Evolutionary conservation across 805 yeast genomes (phyloP).

Genomic region (Candida bentonensis): DNA sequence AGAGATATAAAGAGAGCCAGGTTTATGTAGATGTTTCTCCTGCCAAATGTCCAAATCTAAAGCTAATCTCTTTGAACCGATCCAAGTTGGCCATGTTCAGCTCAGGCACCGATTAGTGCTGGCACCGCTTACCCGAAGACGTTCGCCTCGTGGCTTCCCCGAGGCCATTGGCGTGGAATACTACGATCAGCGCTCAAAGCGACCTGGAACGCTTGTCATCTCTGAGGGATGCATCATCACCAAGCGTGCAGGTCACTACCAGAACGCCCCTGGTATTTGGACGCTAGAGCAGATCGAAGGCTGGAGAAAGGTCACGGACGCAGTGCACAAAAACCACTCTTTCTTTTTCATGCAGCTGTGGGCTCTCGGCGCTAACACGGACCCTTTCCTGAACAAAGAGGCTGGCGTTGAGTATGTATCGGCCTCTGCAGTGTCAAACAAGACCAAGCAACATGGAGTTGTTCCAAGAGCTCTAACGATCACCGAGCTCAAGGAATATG

Average conservation of each 20-base stretch:
- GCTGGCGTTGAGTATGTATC: slow-evolving; percentile 26
- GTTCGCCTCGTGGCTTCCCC: not conserved
- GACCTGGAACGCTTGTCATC: slow-evolving; percentile 41
- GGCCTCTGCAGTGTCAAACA: slow-evolving; percentile 23
- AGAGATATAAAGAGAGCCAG: too few relatives aligned
- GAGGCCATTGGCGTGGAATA: not conserved
- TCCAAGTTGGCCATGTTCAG: not conserved
- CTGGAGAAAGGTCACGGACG: slow-evolving; percentile 28
- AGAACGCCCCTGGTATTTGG: slow-evolving; percentile 16
- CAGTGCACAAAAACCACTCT: slow-evolving; percentile 31
- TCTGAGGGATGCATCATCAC: slow-evolving; percentile 43
- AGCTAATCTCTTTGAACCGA: not conserved
- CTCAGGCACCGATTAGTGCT: not conserved
- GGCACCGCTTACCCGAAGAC: not conserved
- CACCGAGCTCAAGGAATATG: slow-evolving; percentile 28
- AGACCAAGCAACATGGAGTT: slow-evolving; percentile 1
- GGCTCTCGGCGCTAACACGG: slow-evolving; percentile 32
- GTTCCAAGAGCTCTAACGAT: slow-evolving; percentile 22
- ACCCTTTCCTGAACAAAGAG: slow-evolving; percentile 24
- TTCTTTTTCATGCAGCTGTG: slow-evolving; percentile 30
- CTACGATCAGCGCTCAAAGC: not conserved
- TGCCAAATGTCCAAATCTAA: too few relatives aligned
- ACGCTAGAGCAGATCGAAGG: slow-evolving; percentile 16
- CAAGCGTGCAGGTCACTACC: slow-evolving; percentile 29
- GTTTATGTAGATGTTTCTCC: too few relatives aligned